These are phyloP conservation scores for Calocybe indica DNA, from an alignment of 768 basidiomycete species.

Conservation along the genomic window DNA sequence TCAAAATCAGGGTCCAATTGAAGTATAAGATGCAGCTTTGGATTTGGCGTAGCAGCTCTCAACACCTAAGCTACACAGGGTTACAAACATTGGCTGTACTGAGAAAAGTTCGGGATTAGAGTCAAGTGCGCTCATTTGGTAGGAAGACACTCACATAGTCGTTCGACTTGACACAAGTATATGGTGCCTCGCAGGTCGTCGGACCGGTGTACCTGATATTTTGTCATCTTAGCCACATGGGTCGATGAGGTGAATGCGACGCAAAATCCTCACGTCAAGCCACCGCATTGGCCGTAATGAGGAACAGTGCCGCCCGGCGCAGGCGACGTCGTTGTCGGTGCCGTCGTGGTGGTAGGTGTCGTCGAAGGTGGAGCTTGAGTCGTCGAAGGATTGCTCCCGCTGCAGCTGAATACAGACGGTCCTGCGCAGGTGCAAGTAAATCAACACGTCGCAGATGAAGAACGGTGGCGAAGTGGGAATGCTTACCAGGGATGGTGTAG, in stretches of 20 bases:
- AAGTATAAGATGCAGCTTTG: too few relatives aligned
- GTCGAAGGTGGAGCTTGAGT: constrained; percentile 10
- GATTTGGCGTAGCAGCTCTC: too few relatives aligned
- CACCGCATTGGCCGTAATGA: constrained; percentile 37
- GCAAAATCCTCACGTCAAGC: constrained; percentile 21
- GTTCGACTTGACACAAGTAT: constrained; percentile 25
- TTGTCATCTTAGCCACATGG: background rate
- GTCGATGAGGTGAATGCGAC: background rate
- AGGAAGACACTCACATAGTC: constrained; percentile 21
- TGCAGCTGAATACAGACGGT: constrained; percentile 32
- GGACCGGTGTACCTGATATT: constrained; percentile 23
- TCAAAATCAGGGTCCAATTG: background rate
- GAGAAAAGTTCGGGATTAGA: background rate
- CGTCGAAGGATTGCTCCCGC: constrained; percentile 13
- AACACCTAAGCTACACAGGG: too few relatives aligned
- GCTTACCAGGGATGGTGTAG: constrained; percentile 33
- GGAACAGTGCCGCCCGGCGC: constrained; percentile 21
- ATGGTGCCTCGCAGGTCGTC: constrained; percentile 25
- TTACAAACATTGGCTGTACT: constrained; percentile 20
- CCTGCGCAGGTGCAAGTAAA: constrained; percentile 12
- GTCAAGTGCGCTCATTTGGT: background rate
- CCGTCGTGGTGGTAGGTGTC: constrained; percentile 7
- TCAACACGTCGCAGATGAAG: background rate
- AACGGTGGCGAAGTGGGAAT: background rate
- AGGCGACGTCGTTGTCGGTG: constrained; percentile 13